phyloP scores from a whole-genome alignment of 1,139 yeast species.

The Zygotorulaspora mrakii region DNA sequence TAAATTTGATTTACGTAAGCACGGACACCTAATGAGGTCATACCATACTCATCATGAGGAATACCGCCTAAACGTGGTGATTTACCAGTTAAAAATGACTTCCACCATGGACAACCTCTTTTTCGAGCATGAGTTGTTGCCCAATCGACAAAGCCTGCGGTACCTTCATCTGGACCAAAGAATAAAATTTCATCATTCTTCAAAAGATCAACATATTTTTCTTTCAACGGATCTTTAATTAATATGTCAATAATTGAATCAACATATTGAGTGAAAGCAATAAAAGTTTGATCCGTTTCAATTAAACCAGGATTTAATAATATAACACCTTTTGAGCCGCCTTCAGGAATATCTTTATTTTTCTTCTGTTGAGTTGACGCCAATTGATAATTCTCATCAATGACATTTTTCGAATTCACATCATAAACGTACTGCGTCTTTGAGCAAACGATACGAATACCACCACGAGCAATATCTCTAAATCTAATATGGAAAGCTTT shows the following conservation, averaged over 20 bases:
- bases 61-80: slow-evolving; percentile 91
- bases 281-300: slow-evolving; percentile 77
- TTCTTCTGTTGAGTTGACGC: slow-evolving; percentile 96
- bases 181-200: slow-evolving; percentile 83
- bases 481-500: slow-evolving; percentile 97
- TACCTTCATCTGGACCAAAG: slow-evolving; percentile 98
- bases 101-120: slow-evolving; percentile 99
- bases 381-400: slow-evolving; percentile 93
- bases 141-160: slow-evolving; percentile 95
- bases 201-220: slow-evolving; percentile 78
- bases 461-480: slow-evolving; percentile 97
- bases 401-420: slow-evolving; percentile 79
- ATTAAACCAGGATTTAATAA: slow-evolving; percentile 69
- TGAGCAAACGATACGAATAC: slow-evolving; percentile 91
- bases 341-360: slow-evolving; percentile 98
- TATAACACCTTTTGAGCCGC: slow-evolving; percentile 97
- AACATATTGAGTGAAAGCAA: slow-evolving; percentile 88
- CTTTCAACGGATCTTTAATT: slow-evolving; percentile 76
- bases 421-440: slow-evolving; percentile 83
- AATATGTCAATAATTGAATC: slow-evolving; percentile 86
- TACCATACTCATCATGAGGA: slow-evolving; percentile 97
- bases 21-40: slow-evolving; percentile 94
- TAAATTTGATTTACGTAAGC: slow-evolving; percentile 88
- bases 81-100: slow-evolving; percentile 96
- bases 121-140: slow-evolving; percentile 93